A percentile compares a stretch with the other conserved stretches of the same genome.
These are phyloP conservation scores for Adansonia rubrostipa DNA, from an alignment of 441 rosid genomes.

Conservation along the genomic window DNA sequence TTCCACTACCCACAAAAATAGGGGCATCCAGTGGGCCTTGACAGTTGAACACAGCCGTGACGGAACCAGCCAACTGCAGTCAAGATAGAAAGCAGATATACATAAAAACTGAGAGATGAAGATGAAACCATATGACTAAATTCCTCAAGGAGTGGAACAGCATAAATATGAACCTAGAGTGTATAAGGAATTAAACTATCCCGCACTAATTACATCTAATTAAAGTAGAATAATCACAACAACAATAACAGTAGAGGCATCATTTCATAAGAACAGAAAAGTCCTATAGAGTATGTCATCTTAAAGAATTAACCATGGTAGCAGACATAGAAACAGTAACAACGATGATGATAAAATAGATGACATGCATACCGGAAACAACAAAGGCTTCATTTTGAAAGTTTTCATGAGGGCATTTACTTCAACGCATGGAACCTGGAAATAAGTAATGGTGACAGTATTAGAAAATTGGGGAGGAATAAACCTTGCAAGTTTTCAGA, in stretches of 20 bases:
- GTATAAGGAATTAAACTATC: slow-evolving; percentile 6
- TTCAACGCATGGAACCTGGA: slow-evolving; percentile 94
- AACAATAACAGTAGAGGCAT: slow-evolving; percentile 1
- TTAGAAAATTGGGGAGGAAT: slow-evolving; percentile 13
- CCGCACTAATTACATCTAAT: slow-evolving; percentile 10
- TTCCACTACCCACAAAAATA: slow-evolving; percentile 95
- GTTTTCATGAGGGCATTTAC: slow-evolving; percentile 93
- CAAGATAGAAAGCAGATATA: slow-evolving; percentile 25
- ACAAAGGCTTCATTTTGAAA: slow-evolving; percentile 89
- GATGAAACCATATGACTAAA: slow-evolving; percentile 22
- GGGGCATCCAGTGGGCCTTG: slow-evolving; percentile 99
- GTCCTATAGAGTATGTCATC: slow-evolving; percentile 16
- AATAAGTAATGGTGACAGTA: slow-evolving; percentile 26
- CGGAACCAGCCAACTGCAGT: slow-evolving; percentile 94
- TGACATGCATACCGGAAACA: slow-evolving; percentile 71
- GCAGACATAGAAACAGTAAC: neutral
- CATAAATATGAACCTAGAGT: neutral
- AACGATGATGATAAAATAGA: slow-evolving; percentile 6
- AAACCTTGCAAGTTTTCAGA: slow-evolving; percentile 7
- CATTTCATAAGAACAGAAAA: slow-evolving; percentile 4
- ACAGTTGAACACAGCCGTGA: slow-evolving; percentile 98
- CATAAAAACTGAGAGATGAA: slow-evolving; percentile 10
- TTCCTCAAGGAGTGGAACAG: slow-evolving; percentile 8
- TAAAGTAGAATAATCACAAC: neutral
- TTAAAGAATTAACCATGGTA: slow-evolving; percentile 11